Evolutionary conservation across 345 rosid species (phyloP).

Genomic region (Psidium guajava): DNA sequence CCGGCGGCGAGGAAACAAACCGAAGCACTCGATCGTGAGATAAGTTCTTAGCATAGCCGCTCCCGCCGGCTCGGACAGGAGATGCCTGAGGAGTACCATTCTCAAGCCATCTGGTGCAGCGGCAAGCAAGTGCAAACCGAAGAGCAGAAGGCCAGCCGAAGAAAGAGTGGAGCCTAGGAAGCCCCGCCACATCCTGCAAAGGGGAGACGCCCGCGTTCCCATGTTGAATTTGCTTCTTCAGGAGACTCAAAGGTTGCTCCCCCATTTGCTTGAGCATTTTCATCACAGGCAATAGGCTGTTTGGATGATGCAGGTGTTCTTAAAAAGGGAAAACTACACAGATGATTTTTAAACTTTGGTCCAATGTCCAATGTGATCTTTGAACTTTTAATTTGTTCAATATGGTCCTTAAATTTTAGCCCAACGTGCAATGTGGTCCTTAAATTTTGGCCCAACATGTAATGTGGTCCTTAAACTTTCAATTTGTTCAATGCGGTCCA

Average conservation of each 20-base stretch:
- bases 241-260: neutral
- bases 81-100: conserved; percentile 66
- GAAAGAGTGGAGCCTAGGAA: conserved; percentile 85
- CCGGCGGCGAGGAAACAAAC: neutral
- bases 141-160: conserved; percentile 62
- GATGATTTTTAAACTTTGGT: too few relatives aligned
- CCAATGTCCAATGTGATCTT: too few relatives aligned
- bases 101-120: conserved; percentile 70
- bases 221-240: neutral
- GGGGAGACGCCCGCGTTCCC: neutral
- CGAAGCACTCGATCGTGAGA: conserved; percentile 18
- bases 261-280: neutral
- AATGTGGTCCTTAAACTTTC: too few relatives aligned
- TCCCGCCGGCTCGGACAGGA: conserved; percentile 84
- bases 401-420: too few relatives aligned
- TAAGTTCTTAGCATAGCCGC: conserved; percentile 85
- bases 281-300: neutral
- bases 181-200: conserved; percentile 88
- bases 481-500: too few relatives aligned
- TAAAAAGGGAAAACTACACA: too few relatives aligned
- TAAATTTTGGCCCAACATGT: too few relatives aligned
- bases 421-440: too few relatives aligned
- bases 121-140: conserved; percentile 70
- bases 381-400: too few relatives aligned
- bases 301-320: neutral